Percentiles rank a stretch among this genome's conserved stretches.
Evolutionary conservation across 1,284 basidiomycete genomes (phyloP).

Genomic region (Apiotrichum domesticum): DNA sequence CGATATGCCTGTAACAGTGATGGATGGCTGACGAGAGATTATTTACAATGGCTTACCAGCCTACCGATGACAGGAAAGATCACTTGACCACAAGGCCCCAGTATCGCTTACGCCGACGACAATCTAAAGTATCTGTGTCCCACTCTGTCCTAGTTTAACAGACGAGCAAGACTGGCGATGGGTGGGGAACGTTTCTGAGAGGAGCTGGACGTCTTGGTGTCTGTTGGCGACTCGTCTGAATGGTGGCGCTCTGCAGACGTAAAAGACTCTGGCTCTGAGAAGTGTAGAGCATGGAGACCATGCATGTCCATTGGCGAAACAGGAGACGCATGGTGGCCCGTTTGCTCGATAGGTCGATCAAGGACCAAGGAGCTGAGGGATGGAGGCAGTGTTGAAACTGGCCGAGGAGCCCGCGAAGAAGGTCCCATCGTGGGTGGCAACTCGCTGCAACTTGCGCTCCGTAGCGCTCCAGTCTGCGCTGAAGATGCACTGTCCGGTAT

Average conservation of each 20-base stretch:
- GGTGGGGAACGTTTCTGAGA: too few relatives aligned
- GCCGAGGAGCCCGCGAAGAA: not conserved
- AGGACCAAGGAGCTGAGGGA: slow-evolving; percentile 4
- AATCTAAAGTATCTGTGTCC: too few relatives aligned
- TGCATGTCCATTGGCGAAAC: not conserved
- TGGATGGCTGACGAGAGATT: too few relatives aligned
- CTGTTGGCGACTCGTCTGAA: not conserved
- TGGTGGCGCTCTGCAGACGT: not conserved
- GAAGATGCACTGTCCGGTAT: too few relatives aligned
- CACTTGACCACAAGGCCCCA: too few relatives aligned
- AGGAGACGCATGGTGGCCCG: not conserved
- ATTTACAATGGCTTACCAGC: too few relatives aligned
- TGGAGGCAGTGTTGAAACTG: not conserved
- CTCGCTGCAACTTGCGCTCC: not conserved
- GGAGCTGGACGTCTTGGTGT: too few relatives aligned
- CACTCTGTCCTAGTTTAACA: too few relatives aligned
- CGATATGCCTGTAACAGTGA: too few relatives aligned
- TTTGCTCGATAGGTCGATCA: slow-evolving; percentile 1
- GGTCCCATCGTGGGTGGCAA: not conserved
- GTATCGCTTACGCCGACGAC: too few relatives aligned
- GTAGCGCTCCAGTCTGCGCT: not conserved
- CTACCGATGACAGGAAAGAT: too few relatives aligned
- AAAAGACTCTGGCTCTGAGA: not conserved
- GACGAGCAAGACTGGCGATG: too few relatives aligned
- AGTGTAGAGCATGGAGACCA: not conserved